phyloP scores from a whole-genome alignment of 108 stramenopile genomes.

The Chaetoceros muelleri region DNA sequence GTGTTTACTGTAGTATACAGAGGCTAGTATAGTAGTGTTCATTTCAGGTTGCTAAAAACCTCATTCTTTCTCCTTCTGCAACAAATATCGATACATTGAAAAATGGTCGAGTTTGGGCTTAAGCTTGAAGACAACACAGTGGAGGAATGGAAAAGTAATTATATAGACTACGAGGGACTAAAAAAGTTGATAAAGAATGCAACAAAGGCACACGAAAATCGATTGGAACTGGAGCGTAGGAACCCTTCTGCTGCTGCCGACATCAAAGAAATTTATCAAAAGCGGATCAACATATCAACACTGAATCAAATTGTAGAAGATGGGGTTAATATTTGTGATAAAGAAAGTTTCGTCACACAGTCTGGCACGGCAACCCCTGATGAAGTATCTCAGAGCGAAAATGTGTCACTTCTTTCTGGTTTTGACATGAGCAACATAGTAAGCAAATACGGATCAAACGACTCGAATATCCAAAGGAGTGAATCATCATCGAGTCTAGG shows the following conservation, averaged over 20 bases:
- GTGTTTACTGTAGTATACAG: too few relatives aligned
- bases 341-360: not conserved
- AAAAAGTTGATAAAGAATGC: constrained; percentile 41
- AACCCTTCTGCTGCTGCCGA: constrained; percentile 29
- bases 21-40: too few relatives aligned
- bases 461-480: not conserved
- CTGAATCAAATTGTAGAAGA: not conserved
- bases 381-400: not conserved
- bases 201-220: constrained; percentile 28
- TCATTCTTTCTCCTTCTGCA: too few relatives aligned
- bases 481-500: not conserved
- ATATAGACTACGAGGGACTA: constrained; percentile 66
- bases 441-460: not conserved
- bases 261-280: constrained; percentile 10
- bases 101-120: constrained; percentile 78
- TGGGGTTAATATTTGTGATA: not conserved
- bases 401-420: not conserved
- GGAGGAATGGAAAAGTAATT: constrained; percentile 61
- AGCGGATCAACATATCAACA: constrained; percentile 3
- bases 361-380: not conserved
- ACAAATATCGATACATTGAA: too few relatives aligned
- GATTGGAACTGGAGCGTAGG: constrained; percentile 32
- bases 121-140: constrained; percentile 87
- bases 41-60: too few relatives aligned
- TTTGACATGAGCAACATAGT: not conserved